Evolutionary conservation across 495 filamentous ascomycete species (phyloP), one percentile per base, ranked within the genome.

Genomic region (Saxophila tyrrhenica): DNA sequence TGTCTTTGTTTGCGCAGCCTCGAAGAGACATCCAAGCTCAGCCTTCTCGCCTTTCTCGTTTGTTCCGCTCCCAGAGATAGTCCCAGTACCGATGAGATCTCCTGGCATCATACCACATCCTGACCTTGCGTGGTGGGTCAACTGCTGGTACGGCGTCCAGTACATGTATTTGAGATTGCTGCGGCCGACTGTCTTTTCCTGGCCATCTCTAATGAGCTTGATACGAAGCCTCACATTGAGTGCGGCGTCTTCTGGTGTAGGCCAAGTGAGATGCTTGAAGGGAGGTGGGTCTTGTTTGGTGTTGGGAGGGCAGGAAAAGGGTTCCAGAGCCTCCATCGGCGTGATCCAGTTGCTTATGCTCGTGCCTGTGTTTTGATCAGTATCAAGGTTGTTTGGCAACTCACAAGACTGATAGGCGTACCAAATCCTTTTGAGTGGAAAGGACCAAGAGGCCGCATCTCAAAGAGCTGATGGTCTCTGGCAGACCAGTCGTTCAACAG

Each of bases 401-500:
- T n/a, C n/a, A n/a, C n/a, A n/a, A n/a, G n/a, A 7, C 29, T 7
- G 29, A 35, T 13, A 35, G 29, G 13, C 29, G 13, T 35, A 21
- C 59, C 64, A 38, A 66, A 64, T 19, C 52, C 63, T 47, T 65
- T 65, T 21, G 43, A 39, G 25, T 65, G 57, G 35, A 66, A 66
- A 2, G 64, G 64, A 10, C 64, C 64, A 19, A 66, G 48, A 20
- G 64, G 64, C 15, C 42, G 20, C 58, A 61, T 64, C 46, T 65
- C 63, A 35, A 61, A 65, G 10, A 57, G 35, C 50, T 65, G 63
- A 32, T 64, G 53, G 51, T 65, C 63, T 44, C 63, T 39, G 2
- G 58, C 59, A 16, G 61, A 64, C 63, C 63, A 65, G 39, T 65
- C 63, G 39, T 65, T 65, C 21, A 65, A 47, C 51, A 65, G 25